Evolutionary conservation across 371 early-diverging fungal genomes (phyloP).

Genomic region (Haplosporangium sp.): DNA sequence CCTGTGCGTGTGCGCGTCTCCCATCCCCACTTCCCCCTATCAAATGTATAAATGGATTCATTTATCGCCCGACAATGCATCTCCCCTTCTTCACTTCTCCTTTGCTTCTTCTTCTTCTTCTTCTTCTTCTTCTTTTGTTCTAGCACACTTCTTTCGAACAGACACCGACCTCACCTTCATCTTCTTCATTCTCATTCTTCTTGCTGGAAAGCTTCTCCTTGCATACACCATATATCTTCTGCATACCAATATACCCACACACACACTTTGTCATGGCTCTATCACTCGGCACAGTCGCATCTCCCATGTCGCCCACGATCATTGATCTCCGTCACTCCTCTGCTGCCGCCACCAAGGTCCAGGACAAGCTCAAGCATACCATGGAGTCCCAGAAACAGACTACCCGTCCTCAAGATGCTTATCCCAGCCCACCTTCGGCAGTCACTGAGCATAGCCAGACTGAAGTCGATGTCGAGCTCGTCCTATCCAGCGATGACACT

Average conservation of each 20-base stretch:
- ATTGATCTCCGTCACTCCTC: constrained; percentile 39
- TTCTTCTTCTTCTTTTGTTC: no score
- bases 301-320: constrained; percentile 30
- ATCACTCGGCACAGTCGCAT: not conserved
- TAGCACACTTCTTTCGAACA: no score
- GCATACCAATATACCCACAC: not conserved
- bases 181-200: not conserved
- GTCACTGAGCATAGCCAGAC: not conserved
- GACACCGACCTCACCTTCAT: not conserved
- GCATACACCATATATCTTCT: not conserved
- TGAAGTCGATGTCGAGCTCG: constrained; percentile 6
- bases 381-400: not conserved
- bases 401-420: constrained; percentile 11
- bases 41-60: no score
- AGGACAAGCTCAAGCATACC: constrained; percentile 1
- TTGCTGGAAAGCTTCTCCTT: not conserved
- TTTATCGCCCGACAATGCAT: no score
- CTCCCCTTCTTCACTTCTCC: no score
- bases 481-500: constrained; percentile 10
- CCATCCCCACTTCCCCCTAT: no score
- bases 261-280: constrained; percentile 11
- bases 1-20: no score
- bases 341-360: constrained; percentile 1
- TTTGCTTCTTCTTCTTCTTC: no score
- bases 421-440: constrained; percentile 22